Evolutionary conservation across 2,329 filamentous ascomycete genomes (phyloP), one percentile per base, ranked within the genome.

Genomic region (Phyllosticta citrichinensis): DNA sequence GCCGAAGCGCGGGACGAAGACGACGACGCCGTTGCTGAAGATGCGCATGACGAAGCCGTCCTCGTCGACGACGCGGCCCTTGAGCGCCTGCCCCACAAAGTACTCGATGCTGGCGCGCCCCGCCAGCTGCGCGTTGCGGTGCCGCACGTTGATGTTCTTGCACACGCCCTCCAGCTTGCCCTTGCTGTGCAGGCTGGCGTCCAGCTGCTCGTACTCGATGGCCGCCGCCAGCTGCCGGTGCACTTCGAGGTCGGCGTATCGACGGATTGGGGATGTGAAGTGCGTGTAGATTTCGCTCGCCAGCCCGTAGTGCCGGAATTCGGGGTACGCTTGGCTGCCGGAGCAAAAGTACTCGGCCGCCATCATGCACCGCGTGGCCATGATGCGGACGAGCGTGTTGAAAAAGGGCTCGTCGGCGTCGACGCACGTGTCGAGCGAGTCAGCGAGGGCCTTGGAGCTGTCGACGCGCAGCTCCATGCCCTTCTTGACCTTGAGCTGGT

Each of bases 341-440:
- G 93, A 89, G 76, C 89, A 94, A 76, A 99, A 99, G 77, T 99
- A 99, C 76, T 99, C 94, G 64, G 94, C 94, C 59, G 91, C 94
- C 81, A 96, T 96, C 94, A 99, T 99, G 82, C 94, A 99, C 22
- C 94, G 87, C 9, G 94, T 99, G 10, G 94, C 94, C 79, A 99
- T 89, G 76, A 99, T 96, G 71, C 94, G 90, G 67, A 99, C 87
- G 24, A 99, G 85, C 2, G 93, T 99, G 81, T 99, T 99, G 83
- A 99, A 97, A 79, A 97, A 99, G 27, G 93, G 91, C 68, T 97
- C 89, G 10, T 79, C 72, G 0, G 85, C 76, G 70, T 97, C 92
- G 55, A 87, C 81, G 72, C 94, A 99, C 35, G 76, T 79, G 74
- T 99, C 94, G 1, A 99, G 83, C 19, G 91, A 96, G 74, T 95